A percentile compares a stretch with the other conserved stretches of the same genome.
Conservation (phyloP, 495 filamentous ascomycete genomes). For the Neurospora sp. region DNA sequence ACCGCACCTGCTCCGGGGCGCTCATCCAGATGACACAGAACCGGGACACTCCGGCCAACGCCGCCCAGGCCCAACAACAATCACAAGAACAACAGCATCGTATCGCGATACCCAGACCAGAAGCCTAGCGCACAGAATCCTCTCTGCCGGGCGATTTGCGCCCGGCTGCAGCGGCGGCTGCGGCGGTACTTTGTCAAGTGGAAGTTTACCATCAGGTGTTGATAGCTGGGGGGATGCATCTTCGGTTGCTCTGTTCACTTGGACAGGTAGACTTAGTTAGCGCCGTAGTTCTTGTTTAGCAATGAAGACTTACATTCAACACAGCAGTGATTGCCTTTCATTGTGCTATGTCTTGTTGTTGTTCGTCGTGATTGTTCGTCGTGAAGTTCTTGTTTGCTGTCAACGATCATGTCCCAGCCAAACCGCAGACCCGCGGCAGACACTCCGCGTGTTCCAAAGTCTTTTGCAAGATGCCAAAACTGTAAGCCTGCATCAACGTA, state of each 20-base stretch:
- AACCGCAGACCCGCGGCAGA: background rate
- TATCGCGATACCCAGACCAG: background rate
- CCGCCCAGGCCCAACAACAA: background rate
- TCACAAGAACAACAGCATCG: background rate
- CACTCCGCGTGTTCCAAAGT: background rate
- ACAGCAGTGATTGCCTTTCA: background rate
- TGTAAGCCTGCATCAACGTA: background rate
- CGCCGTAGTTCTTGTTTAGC: background rate
- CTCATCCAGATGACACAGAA: background rate
- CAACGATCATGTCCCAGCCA: background rate
- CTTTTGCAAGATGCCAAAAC: accelerated
- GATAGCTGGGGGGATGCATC: background rate
- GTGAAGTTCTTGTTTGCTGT: background rate
- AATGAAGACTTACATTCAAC: background rate
- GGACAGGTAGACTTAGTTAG: background rate
- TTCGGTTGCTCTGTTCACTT: background rate
- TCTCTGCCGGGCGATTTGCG: slow-evolving; percentile 26
- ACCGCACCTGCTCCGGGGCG: background rate
- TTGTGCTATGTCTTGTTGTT: background rate
- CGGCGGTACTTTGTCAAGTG: background rate
- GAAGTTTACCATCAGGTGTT: background rate
- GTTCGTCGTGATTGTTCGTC: background rate
- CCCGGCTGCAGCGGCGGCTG: background rate
- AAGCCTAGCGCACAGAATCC: slow-evolving; percentile 10
- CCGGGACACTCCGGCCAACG: background rate